phyloP scores from a whole-genome alignment of 768 basidiomycete genomes.

The Auricularia cornea region DNA sequence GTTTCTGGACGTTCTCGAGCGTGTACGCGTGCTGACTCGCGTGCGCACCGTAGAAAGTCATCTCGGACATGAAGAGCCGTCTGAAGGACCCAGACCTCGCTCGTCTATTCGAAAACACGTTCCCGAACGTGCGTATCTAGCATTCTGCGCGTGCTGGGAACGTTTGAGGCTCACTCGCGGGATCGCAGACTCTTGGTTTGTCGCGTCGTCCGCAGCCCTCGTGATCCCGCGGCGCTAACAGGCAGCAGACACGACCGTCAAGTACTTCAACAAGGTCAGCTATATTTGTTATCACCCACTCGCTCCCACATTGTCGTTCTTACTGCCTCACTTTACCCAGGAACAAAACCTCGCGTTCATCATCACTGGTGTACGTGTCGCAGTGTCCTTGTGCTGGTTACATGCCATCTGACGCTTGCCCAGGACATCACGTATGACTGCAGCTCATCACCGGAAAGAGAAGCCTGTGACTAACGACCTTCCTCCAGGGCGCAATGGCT shows the following conservation, averaged over 20 bases:
- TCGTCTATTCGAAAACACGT: slow-evolving; percentile 72
- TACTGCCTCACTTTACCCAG: slow-evolving; percentile 24
- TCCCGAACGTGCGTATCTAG: slow-evolving; percentile 41
- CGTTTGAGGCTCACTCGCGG: too few species aligned
- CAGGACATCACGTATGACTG: slow-evolving; percentile 65
- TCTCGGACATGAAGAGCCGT: slow-evolving; percentile 60
- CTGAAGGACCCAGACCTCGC: slow-evolving; percentile 73
- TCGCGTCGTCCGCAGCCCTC: slow-evolving; percentile 9
- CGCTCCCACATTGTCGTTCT: slow-evolving; percentile 6
- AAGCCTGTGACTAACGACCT: slow-evolving; percentile 6
- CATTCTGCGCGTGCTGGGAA: background rate
- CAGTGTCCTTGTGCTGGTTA: slow-evolving; percentile 2
- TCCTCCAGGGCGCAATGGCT: slow-evolving; percentile 66
- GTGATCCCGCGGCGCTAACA: too few species aligned
- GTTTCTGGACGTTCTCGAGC: background rate
- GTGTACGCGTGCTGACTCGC: background rate
- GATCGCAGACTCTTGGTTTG: slow-evolving; percentile 56
- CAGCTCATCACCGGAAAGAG: background rate
- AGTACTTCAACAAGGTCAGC: slow-evolving; percentile 57
- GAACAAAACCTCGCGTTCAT: slow-evolving; percentile 68
- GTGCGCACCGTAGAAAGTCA: slow-evolving; percentile 45
- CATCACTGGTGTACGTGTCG: slow-evolving; percentile 55
- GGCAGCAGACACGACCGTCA: slow-evolving; percentile 65
- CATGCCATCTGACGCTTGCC: too few species aligned
- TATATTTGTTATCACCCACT: background rate